These are phyloP conservation scores for Ganoderma resinaceum DNA, from an alignment of 1,284 basidiomycete species.

Conservation along the genomic window DNA sequence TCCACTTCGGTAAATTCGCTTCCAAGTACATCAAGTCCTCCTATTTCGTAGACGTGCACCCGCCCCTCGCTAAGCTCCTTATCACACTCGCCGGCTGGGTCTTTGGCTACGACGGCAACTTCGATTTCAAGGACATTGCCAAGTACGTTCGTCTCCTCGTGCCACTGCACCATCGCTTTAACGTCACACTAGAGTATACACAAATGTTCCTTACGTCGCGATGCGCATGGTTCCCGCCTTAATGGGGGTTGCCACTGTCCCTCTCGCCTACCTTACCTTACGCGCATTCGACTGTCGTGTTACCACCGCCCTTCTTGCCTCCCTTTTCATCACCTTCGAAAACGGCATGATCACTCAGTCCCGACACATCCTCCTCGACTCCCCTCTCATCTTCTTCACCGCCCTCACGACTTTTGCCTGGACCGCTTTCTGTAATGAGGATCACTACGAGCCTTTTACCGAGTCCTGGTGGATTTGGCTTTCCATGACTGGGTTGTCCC, in stretches of 20 bases:
- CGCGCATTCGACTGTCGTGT: slow-evolving; percentile 91
- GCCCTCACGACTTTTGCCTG: slow-evolving; percentile 89
- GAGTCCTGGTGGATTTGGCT: slow-evolving; percentile 94
- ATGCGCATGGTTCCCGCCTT: slow-evolving; percentile 94
- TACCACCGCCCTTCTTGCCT: slow-evolving; percentile 89
- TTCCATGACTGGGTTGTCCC: slow-evolving; percentile 83
- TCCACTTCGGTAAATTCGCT: slow-evolving; percentile 96
- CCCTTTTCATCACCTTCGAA: slow-evolving; percentile 94
- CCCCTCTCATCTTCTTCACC: slow-evolving; percentile 97
- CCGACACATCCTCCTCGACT: slow-evolving; percentile 96
- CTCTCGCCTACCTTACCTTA: slow-evolving; percentile 92
- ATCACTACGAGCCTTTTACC: slow-evolving; percentile 84
- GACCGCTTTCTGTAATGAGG: slow-evolving; percentile 91
- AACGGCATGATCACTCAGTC: slow-evolving; percentile 97
- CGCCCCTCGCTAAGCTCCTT: slow-evolving; percentile 94
- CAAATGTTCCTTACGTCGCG: slow-evolving; percentile 91
- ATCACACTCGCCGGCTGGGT: slow-evolving; percentile 92
- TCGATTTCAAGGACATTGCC: slow-evolving; percentile 97
- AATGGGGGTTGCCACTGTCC: slow-evolving; percentile 91
- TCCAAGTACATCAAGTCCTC: slow-evolving; percentile 90
- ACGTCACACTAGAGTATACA: slow-evolving; percentile 67
- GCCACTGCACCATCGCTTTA: not conserved
- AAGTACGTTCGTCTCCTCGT: slow-evolving; percentile 64
- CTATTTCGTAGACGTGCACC: slow-evolving; percentile 97
- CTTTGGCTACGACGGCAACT: slow-evolving; percentile 92